Base-by-base conservation (phyloP, 345 rosid species). In the Camelina sativa region DNA sequence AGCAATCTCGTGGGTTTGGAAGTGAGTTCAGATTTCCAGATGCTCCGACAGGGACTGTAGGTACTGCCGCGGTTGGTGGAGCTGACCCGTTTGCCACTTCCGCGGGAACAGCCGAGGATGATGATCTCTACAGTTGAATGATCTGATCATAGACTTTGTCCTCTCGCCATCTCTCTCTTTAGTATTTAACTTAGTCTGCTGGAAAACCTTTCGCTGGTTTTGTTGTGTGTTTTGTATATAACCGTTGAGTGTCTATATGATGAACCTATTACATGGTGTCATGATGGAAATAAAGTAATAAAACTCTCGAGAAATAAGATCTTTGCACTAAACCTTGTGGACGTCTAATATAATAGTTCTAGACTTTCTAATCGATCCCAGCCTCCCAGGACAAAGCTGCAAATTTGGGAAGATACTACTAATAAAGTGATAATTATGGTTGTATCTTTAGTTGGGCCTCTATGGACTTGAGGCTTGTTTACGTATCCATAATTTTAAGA, bases 41-140 rank as follows among this genome's bases (percentile, higher is more conserved):
- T 11, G 7, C 69, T 0, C 78, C 86, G 0, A 79, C 86, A 20
- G 65, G 85, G 0, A 78, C 87, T n/a, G 73, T 86, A 40, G 68
- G 86, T 9, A 63, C 75, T 2, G 37, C 66, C 11, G 11, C 56
- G 3, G 63, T 6, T 0, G 67, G 80, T 25, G 72, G 44, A 13
- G 43, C 62, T 10, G 76, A 71, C 62, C 80, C 76, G 23, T 78
- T 77, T 71, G 81, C 76, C 12, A 20, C 69, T 19, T 19, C 77
- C 0, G 62, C 73, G 17, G 81, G 76, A 60, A 65, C 58, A 51
- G 74, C 69, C 4, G 77, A 73, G 0, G 81, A 78, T 23, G 77
- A 78, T 66, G 81, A 78, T 55, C 81, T 77, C 51, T 77, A 77
- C 63, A 66, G 52, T 53, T 77, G 62, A 70, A 55, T 22, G 8